Evolutionary conservation across 257 asterid species (phyloP), one percentile per base, ranked within the genome.

Genomic region (Parsonsia alboflavescens): DNA sequence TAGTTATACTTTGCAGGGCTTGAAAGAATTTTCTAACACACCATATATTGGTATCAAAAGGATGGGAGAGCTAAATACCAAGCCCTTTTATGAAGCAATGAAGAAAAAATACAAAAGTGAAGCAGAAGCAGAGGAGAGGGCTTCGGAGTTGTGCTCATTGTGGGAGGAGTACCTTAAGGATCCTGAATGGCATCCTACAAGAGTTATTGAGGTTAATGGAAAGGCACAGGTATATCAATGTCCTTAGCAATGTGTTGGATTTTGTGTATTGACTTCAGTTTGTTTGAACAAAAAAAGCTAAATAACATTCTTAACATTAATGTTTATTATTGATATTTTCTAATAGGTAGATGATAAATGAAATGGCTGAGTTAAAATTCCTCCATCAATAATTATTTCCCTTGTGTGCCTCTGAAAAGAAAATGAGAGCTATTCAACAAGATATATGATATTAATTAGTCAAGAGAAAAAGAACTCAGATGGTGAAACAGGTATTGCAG

Each of bases 111-210:
- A 94, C 70, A 78, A 5, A 66, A 67, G 61, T 44, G 95, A 89
- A 59, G 78, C 76, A 17, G 96, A 89, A 78, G 96, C 95, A 42
- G 90, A 89, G 74, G 96, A 92, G 76, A 89, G 76, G 83, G 97
- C 97, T 24, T 82, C 89, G 15, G 97, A 94, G 52, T 67, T 94
- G 84, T 88, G 93, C 88, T 88, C 95, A 1, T 75, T 92, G 74
- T 94, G 96, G 97, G 92, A 92, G 82, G 99, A 94, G 82, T 88
- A 92, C 88, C 99, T 94, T 53, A 84, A 93, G 78, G 93, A 94
- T 83, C 93, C 97, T 21, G 95, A 79, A 73, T 94, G 99, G 99
- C 97, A 94, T 83, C 99, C 97, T 72, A 70, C 87, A 48, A 88
- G 79, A 77, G 96, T 92, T 76, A 85, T 84, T n/a, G 9, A 39